Conservation (phyloP, 1,284 basidiomycete species). For the Malassezia caprae region DNA sequence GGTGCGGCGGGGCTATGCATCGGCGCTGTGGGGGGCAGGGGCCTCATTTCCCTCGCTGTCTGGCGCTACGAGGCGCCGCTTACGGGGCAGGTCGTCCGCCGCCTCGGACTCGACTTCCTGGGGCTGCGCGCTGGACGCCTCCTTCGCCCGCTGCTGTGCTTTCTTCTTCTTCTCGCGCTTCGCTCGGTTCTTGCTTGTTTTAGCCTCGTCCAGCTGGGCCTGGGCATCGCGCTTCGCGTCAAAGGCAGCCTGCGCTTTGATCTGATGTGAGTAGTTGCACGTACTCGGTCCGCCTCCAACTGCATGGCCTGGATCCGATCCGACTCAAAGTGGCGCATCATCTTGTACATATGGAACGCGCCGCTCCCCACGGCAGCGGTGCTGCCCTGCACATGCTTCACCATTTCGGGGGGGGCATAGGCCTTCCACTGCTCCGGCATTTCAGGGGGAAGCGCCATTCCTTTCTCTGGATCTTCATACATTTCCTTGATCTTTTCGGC, state of each 20-base stretch:
- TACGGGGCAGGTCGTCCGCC: not conserved
- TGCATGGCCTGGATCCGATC: conserved; percentile 86
- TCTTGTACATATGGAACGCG: conserved; percentile 82
- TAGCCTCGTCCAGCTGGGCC: conserved; percentile 44
- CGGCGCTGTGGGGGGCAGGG: not conserved
- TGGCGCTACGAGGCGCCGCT: not conserved
- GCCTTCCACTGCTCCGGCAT: conserved; percentile 24
- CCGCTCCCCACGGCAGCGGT: conserved; percentile 47
- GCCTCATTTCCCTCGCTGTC: not conserved
- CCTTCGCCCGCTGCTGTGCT: conserved; percentile 13
- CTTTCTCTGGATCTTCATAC: conserved; percentile 33
- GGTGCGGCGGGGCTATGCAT: not conserved
- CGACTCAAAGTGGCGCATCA: conserved; percentile 81
- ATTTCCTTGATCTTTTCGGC: conserved; percentile 33
- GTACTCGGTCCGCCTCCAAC: conserved; percentile 65
- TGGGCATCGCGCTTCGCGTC: conserved; percentile 19
- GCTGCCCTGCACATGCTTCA: conserved; percentile 61
- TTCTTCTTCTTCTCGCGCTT: conserved; percentile 40
- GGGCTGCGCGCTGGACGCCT: not conserved
- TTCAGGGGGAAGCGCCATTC: conserved; percentile 25
- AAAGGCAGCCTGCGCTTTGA: conserved; percentile 29
- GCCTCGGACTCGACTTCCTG: not conserved
- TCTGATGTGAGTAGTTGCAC: conserved; percentile 28
- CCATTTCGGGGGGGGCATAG: conserved; percentile 52
- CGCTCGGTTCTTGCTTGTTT: conserved; percentile 41